Evolutionary conservation across 2,329 filamentous ascomycete species (phyloP).

Genomic region (Aspergillus floridensis): DNA sequence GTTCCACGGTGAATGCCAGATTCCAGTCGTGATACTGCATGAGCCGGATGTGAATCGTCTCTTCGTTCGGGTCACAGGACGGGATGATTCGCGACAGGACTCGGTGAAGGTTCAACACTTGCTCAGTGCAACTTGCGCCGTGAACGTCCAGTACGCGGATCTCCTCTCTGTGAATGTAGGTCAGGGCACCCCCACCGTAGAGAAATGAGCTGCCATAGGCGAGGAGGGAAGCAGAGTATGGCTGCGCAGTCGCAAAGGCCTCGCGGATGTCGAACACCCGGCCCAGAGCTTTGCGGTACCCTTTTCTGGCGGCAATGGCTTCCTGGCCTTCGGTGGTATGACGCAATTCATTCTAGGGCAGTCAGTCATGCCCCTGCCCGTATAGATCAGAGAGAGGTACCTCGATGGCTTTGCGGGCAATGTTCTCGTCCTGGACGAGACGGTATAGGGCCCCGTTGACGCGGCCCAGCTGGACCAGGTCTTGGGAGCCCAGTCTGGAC

Average conservation of each 20-base stretch:
- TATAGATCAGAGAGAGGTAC: slow-evolving; percentile 38
- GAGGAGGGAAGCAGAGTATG: slow-evolving; percentile 60
- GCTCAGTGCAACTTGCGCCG: slow-evolving; percentile 48
- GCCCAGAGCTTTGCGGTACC: slow-evolving; percentile 57
- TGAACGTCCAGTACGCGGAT: slow-evolving; percentile 62
- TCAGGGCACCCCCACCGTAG: slow-evolving; percentile 63
- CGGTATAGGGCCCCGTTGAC: slow-evolving; percentile 53
- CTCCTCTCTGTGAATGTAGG: slow-evolving; percentile 55
- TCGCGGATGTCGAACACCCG: slow-evolving; percentile 59
- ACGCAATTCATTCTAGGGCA: slow-evolving; percentile 39
- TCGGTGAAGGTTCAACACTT: slow-evolving; percentile 56
- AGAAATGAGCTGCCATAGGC: slow-evolving; percentile 61
- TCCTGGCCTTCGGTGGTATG: slow-evolving; percentile 47
- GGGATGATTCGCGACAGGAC: slow-evolving; percentile 33
- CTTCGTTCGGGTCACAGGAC: slow-evolving; percentile 35
- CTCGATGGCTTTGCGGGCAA: slow-evolving; percentile 58
- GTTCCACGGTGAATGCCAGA: slow-evolving; percentile 57
- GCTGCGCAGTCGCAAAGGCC: slow-evolving; percentile 60
- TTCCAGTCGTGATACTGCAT: slow-evolving; percentile 59
- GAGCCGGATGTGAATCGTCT: slow-evolving; percentile 50
- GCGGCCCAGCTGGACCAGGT: slow-evolving; percentile 57
- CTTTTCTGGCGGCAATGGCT: slow-evolving; percentile 36
- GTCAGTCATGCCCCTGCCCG: slow-evolving; percentile 14
- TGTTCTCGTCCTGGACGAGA: slow-evolving; percentile 53
- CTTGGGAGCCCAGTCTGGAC: slow-evolving; percentile 54